A percentile compares a stretch with the other conserved stretches of the same genome.
phyloP scores from a whole-genome alignment of 148 eudicot species.

The Camellia sinensis region DNA sequence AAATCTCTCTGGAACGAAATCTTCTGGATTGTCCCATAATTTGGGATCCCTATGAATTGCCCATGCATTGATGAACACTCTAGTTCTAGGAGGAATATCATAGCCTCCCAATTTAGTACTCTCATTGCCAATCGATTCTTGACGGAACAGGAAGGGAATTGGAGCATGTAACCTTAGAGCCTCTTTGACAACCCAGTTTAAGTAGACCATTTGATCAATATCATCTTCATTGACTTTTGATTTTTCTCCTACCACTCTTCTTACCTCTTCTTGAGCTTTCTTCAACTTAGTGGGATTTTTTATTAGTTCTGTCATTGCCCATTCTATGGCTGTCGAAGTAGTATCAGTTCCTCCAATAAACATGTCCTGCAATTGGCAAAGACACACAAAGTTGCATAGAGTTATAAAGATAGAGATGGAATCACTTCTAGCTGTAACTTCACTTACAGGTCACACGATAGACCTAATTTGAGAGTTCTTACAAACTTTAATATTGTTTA shows the following conservation, averaged over 20 bases:
- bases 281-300: neutral
- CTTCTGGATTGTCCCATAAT: constrained; percentile 27
- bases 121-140: neutral
- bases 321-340: too few species aligned
- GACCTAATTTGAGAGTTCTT: too few species aligned
- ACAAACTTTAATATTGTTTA: too few species aligned
- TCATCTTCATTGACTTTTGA: neutral
- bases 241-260: constrained; percentile 5
- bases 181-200: constrained; percentile 16
- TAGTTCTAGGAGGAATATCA: constrained; percentile 30
- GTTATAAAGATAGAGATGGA: too few species aligned
- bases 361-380: too few species aligned
- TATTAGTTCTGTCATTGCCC: too few species aligned
- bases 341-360: too few species aligned
- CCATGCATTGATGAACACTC: neutral
- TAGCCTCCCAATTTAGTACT: constrained; percentile 14
- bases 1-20: constrained; percentile 39
- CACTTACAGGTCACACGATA: too few species aligned
- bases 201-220: constrained; percentile 9
- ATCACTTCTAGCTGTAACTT: too few species aligned
- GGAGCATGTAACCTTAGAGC: constrained; percentile 17
- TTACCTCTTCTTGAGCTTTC: constrained; percentile 14
- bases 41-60: too few species aligned
- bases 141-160: neutral
- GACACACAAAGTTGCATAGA: too few species aligned